Evolutionary conservation across 2,329 filamentous ascomycete genomes (phyloP).

Genomic region (Coniochaeta pulveracea): DNA sequence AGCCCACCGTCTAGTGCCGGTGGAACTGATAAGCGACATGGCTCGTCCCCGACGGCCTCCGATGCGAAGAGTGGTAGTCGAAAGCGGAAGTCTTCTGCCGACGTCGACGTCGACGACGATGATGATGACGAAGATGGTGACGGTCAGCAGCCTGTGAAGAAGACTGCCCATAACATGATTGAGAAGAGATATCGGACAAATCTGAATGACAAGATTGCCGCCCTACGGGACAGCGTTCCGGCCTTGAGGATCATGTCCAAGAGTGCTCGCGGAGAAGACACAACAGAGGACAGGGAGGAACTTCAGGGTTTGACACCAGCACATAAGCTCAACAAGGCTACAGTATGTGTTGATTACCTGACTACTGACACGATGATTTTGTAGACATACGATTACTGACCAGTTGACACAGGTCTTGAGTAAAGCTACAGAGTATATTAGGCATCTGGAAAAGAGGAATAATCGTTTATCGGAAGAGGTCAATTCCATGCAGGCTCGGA

Average conservation of each 20-base stretch:
- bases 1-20: conserved; percentile 45
- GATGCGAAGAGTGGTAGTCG: conserved; percentile 32
- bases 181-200: conserved; percentile 96
- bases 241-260: conserved; percentile 78
- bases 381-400: no score
- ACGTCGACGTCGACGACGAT: conserved; percentile 40
- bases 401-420: conserved; percentile 50
- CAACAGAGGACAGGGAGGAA: conserved; percentile 66
- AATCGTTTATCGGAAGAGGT: conserved; percentile 76
- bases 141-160: conserved; percentile 55
- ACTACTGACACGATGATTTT: not conserved
- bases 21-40: conserved; percentile 26
- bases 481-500: conserved; percentile 61
- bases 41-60: conserved; percentile 48
- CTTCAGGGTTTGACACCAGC: conserved; percentile 73
- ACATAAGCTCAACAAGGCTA: conserved; percentile 97
- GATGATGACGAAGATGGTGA: conserved; percentile 50
- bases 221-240: conserved; percentile 82
- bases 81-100: conserved; percentile 60
- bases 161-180: conserved; percentile 96
- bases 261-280: conserved; percentile 55
- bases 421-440: conserved; percentile 94
- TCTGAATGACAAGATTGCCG: conserved; percentile 92
- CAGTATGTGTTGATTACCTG: conserved; percentile 32
- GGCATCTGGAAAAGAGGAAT: conserved; percentile 85